phyloP scores from a whole-genome alignment of 176 grass and related monocot species.

The Rhipidocladum racemiflorum region DNA sequence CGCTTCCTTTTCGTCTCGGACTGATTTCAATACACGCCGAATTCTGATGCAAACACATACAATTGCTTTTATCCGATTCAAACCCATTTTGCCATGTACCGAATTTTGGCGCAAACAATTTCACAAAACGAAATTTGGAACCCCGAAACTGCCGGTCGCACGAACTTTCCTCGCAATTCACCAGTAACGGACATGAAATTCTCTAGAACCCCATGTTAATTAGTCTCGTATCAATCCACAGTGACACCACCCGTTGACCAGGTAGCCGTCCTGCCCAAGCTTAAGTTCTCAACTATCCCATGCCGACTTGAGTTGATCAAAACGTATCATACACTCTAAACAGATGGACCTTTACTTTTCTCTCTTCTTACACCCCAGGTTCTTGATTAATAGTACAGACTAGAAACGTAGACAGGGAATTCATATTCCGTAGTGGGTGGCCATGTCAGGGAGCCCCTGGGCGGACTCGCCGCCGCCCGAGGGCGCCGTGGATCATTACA shows the following conservation, averaged over 20 bases:
- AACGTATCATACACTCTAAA: not conserved
- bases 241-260: not conserved
- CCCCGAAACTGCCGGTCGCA: not conserved
- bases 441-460: slow-evolving; percentile 25
- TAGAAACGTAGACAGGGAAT: not conserved
- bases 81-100: too few relatives aligned
- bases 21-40: too few relatives aligned
- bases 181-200: not conserved
- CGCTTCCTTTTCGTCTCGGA: too few relatives aligned
- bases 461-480: not conserved
- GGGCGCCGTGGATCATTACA: not conserved
- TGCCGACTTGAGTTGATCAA: not conserved
- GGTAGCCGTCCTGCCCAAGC: not conserved
- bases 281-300: not conserved
- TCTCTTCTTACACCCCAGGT: not conserved
- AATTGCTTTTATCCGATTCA: too few relatives aligned
- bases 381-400: not conserved
- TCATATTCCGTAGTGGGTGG: not conserved
- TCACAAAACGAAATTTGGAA: too few relatives aligned
- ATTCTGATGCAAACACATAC: too few relatives aligned
- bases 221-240: not conserved
- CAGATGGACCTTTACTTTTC: not conserved
- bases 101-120: too few relatives aligned
- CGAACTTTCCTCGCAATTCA: not conserved
- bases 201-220: not conserved